These are phyloP conservation scores for Globisporangium polare DNA, from an alignment of 352 stramenopile species.

Conservation along the genomic window DNA sequence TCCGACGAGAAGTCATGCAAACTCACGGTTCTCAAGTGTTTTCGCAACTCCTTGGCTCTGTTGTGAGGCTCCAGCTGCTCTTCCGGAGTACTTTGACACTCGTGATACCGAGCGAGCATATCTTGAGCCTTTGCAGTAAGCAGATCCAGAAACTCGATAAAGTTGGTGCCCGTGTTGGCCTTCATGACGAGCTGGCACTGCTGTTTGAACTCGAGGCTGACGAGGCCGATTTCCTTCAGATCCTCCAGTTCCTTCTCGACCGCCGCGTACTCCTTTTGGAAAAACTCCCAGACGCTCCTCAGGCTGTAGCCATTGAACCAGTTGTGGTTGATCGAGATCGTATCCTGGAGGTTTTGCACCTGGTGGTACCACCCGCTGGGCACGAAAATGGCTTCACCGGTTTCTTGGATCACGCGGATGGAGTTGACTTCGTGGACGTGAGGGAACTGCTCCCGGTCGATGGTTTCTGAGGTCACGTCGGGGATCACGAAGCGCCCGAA, in stretches of 20 bases:
- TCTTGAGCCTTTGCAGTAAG: constrained; percentile 46
- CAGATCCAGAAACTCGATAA: constrained; percentile 54
- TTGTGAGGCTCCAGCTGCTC: neutral
- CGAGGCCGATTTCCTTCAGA: constrained; percentile 59
- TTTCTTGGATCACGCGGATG: constrained; percentile 57
- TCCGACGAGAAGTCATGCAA: neutral
- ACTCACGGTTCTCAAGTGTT: constrained; percentile 4
- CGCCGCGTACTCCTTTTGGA: constrained; percentile 55
- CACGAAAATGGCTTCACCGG: constrained; percentile 93
- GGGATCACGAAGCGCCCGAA: constrained; percentile 56
- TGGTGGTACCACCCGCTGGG: constrained; percentile 95
- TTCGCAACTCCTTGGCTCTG: neutral
- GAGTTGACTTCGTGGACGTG: constrained; percentile 37
- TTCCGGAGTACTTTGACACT: neutral
- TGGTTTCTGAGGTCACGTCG: constrained; percentile 37
- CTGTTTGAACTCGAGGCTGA: constrained; percentile 43
- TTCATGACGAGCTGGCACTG: constrained; percentile 77
- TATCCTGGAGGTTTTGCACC: constrained; percentile 91
- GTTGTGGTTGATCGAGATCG: constrained; percentile 97
- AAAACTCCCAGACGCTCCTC: constrained; percentile 57
- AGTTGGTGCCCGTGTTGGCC: constrained; percentile 79
- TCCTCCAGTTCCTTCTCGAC: constrained; percentile 61
- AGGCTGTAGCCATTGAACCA: constrained; percentile 93
- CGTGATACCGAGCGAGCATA: constrained; percentile 10
- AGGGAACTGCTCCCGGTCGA: constrained; percentile 57